Evolutionary conservation across 176 grass and related monocot species (phyloP).

Genomic region (Secale cereale): DNA sequence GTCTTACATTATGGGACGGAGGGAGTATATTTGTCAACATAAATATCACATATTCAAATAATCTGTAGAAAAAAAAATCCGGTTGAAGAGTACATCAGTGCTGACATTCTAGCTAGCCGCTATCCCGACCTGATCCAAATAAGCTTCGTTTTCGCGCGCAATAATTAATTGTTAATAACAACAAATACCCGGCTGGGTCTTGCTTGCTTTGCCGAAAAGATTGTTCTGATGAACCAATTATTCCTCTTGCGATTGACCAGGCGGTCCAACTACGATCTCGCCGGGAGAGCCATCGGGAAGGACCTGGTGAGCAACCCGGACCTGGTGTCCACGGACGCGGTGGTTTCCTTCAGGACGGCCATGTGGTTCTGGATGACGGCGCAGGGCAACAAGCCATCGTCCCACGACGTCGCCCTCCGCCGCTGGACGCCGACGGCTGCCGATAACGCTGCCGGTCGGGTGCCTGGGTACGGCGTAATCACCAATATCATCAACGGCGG

Average conservation of each 20-base stretch:
- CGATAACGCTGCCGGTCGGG: slow-evolving; percentile 22
- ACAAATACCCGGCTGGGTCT: neutral
- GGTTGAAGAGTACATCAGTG: neutral
- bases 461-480: slow-evolving; percentile 51
- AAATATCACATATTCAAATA: neutral
- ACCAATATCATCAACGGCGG: slow-evolving; percentile 82
- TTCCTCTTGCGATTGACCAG: neutral
- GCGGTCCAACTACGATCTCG: slow-evolving; percentile 42
- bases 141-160: neutral
- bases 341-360: slow-evolving; percentile 58
- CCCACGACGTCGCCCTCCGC: slow-evolving; percentile 36
- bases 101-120: neutral
- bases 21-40: neutral
- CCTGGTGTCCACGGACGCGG: slow-evolving; percentile 36
- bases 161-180: neutral
- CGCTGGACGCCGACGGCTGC: slow-evolving; percentile 31
- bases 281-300: slow-evolving; percentile 26
- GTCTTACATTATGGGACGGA: no score
- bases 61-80: neutral
- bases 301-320: slow-evolving; percentile 58
- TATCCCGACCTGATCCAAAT: neutral
- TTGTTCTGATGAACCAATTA: neutral
- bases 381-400: slow-evolving; percentile 53
- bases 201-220: neutral
- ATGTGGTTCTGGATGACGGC: slow-evolving; percentile 65